Conservation (phyloP, 2,329 filamentous ascomycete genomes). For the Trichoderma sp. region DNA sequence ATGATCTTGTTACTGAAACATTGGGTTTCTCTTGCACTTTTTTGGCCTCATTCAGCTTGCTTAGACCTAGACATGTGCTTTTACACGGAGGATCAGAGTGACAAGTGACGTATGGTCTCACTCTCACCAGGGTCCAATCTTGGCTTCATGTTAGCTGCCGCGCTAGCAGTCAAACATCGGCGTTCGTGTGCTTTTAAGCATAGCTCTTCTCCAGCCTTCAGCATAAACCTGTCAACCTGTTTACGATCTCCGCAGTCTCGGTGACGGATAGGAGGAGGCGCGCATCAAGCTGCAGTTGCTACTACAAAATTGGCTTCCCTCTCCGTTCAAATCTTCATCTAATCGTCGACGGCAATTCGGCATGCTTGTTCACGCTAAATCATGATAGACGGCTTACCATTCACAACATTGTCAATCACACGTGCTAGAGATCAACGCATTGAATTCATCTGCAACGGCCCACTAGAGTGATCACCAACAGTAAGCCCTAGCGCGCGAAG, state of each 20-base stretch:
- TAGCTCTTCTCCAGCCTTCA: background rate
- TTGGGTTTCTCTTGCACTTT: background rate
- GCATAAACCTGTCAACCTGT: background rate
- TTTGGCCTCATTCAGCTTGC: background rate
- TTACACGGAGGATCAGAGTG: background rate
- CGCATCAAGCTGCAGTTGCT: background rate
- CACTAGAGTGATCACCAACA: background rate
- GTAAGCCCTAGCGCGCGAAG: conserved; percentile 13
- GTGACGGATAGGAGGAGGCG: background rate
- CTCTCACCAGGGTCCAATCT: background rate
- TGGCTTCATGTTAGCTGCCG: background rate
- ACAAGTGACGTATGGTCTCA: background rate
- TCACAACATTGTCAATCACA: background rate
- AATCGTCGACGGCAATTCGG: background rate
- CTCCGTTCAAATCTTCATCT: background rate
- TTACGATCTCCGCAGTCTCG: background rate
- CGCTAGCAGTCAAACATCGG: background rate
- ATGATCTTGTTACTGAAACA: too few species aligned
- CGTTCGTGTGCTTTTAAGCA: background rate
- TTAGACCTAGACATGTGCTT: background rate
- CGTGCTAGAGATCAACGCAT: background rate
- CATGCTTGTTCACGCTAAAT: background rate
- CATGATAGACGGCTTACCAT: background rate
- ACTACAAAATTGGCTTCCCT: background rate
- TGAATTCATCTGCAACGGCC: background rate